Evolutionary conservation across 441 rosid species (phyloP), one percentile per base, ranked within the genome.

Genomic region (Syzygium malaccense): DNA sequence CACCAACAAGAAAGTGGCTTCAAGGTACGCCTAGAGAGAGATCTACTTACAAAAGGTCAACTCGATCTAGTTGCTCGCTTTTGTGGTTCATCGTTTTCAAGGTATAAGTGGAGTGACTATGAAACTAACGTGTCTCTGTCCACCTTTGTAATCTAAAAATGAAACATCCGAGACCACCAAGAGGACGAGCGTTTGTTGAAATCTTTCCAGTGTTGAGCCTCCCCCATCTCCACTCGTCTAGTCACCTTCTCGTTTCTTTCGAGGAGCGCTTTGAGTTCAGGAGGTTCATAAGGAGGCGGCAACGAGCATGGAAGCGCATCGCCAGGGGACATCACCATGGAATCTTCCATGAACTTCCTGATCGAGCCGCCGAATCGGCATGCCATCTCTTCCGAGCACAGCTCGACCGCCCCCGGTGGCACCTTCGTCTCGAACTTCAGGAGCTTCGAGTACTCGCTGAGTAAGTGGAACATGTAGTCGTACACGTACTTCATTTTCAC

Each of bases 401-500:
- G 30, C 89, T 88, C 89, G 1, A 85, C 87, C 5, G 89, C 89
- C 17, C 78, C 86, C 9, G 89, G 89, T 8, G 89, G 89, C 49
- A 88, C 87, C 78, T 17, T 64, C 32, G 85, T 75, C 87, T 88
- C 54, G 83, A 83, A 88, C 78, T n/a, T 84, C 89, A 78, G 89
- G 14, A 88, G 89, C 62, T 84, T 84, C 0, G 89, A 17, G 41
- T 88, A 88, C 83, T 85, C 87, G 54, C 51, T 88, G 32, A 88
- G 89, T 33, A 85, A 30, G 60, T 88, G 89, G 58, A 88, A 85
- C 89, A 85, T 88, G 89, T 88, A 88, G 32, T 88, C 87, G 33
- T 88, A 88, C 58, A 85, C 87, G 45, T 66, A 45, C 54, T 85
- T 56, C 64, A 88, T 88, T 12, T 55, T 85, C 60, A 37, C 58